Evolutionary conservation across 1,139 yeast genomes (phyloP).

Genomic region (Pneumocystis wakefieldiae): DNA sequence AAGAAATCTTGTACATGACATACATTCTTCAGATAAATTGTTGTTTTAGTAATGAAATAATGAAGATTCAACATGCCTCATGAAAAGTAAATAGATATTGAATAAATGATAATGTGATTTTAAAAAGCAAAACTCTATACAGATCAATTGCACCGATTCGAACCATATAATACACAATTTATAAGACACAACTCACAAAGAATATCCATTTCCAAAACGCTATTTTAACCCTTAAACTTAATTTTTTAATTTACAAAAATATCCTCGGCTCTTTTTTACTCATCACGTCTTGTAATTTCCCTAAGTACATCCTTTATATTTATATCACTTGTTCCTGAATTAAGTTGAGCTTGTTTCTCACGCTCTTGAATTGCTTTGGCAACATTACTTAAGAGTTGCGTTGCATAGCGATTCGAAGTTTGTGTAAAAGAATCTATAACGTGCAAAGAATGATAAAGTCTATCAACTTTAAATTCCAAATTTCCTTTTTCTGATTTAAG

Average conservation of each 20-base stretch:
- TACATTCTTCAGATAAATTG: not conserved
- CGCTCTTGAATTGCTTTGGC: conserved; percentile 9
- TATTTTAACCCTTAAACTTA: not conserved
- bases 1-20: not conserved
- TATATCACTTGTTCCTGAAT: conserved; percentile 11
- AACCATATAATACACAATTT: not conserved
- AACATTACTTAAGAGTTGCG: conserved; percentile 9
- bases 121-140: not conserved
- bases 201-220: not conserved
- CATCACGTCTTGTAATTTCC: conserved; percentile 11
- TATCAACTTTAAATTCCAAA: conserved; percentile 14
- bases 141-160: not conserved
- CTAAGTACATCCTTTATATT: conserved; percentile 13
- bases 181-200: not conserved
- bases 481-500: conserved; percentile 6
- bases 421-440: conserved; percentile 6
- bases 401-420: conserved; percentile 12
- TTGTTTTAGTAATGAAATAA: not conserved
- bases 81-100: not conserved
- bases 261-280: not conserved
- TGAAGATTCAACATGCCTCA: not conserved
- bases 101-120: not conserved
- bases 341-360: conserved; percentile 8
- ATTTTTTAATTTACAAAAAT: not conserved
- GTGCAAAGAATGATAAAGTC: conserved; percentile 13